Percentiles rank a stretch among this genome's conserved stretches.
Conservation (phyloP, 2,329 filamentous ascomycete species). For the Myrmaecium sp. region DNA sequence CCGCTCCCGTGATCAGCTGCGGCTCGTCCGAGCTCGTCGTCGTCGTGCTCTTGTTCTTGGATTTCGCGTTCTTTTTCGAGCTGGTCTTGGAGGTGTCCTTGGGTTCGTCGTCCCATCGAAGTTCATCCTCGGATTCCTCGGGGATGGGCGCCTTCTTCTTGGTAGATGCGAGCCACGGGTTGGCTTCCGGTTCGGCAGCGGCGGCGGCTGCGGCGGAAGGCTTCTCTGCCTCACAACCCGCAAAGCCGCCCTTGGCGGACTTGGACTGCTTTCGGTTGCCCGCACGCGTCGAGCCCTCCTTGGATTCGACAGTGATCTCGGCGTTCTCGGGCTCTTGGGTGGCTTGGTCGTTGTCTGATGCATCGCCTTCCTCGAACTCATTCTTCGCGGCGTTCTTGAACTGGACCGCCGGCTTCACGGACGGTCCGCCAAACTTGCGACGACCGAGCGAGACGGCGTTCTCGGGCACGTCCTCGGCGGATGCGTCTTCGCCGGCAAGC, state of each 20-base stretch:
- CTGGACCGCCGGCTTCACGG: constrained; percentile 13
- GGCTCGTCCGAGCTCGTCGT: constrained; percentile 6
- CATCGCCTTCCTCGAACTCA: constrained; percentile 45
- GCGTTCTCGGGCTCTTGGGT: constrained; percentile 12
- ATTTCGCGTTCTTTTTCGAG: too few species aligned
- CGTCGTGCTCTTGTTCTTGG: constrained; percentile 7
- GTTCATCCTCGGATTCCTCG: too few species aligned
- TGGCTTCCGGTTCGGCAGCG: constrained; percentile 9
- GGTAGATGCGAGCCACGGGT: constrained; percentile 20
- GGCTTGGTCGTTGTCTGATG: constrained; percentile 30
- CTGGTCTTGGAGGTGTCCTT: not conserved
- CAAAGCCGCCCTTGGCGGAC: not conserved
- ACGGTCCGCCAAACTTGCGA: constrained; percentile 45
- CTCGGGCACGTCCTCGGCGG: constrained; percentile 28
- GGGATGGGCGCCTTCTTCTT: constrained; percentile 8
- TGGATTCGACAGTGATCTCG: too few species aligned
- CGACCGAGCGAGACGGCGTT: constrained; percentile 50
- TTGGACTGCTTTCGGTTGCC: not conserved
- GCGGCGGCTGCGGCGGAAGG: not conserved
- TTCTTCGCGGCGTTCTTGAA: constrained; percentile 17
- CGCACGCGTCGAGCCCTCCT: too few species aligned
- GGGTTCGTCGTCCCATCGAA: too few species aligned
- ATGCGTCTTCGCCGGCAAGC: constrained; percentile 44
- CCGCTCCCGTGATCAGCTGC: constrained; percentile 20
- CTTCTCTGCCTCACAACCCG: constrained; percentile 1